These are phyloP conservation scores for Ustulina deusta DNA, from an alignment of 2,329 filamentous ascomycete genomes.

Conservation along the genomic window DNA sequence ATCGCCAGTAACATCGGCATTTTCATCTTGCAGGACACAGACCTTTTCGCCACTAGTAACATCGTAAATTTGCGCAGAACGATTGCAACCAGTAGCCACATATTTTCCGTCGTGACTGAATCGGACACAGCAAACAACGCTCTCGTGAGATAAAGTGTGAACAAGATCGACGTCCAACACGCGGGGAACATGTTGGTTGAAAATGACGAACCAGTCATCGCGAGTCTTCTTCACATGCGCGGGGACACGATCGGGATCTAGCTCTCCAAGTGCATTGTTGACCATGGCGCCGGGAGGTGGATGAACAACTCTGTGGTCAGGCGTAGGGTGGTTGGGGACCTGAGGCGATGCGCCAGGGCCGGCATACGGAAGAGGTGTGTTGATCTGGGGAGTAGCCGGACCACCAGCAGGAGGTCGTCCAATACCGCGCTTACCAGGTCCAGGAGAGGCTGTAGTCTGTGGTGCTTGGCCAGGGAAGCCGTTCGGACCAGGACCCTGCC, in stretches of 20 bases:
- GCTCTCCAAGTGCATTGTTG: slow-evolving; percentile 79
- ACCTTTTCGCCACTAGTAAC: slow-evolving; percentile 88
- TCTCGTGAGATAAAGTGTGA: slow-evolving; percentile 92
- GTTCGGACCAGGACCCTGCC: slow-evolving; percentile 67
- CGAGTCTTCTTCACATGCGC: slow-evolving; percentile 89
- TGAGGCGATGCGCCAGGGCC: slow-evolving; percentile 86
- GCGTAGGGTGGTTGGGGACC: slow-evolving; percentile 81
- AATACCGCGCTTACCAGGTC: slow-evolving; percentile 77
- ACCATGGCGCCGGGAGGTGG: slow-evolving; percentile 62
- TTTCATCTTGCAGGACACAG: slow-evolving; percentile 89
- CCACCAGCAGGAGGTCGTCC: slow-evolving; percentile 73
- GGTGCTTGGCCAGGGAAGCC: slow-evolving; percentile 87
- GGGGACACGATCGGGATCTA: slow-evolving; percentile 87
- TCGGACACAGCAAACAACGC: slow-evolving; percentile 96
- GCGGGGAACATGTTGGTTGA: slow-evolving; percentile 91
- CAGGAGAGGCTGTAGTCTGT: slow-evolving; percentile 86
- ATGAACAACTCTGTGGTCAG: slow-evolving; percentile 69
- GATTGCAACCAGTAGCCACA: slow-evolving; percentile 95
- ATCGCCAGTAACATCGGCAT: slow-evolving; percentile 87
- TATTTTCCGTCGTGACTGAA: slow-evolving; percentile 97
- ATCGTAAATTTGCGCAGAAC: slow-evolving; percentile 99
- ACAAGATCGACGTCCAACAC: slow-evolving; percentile 93
- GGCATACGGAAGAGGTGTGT: slow-evolving; percentile 86
- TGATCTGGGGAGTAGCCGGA: slow-evolving; percentile 92
- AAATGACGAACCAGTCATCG: slow-evolving; percentile 94